Evolutionary conservation across 345 rosid species (phyloP), one percentile per base, ranked within the genome.

Genomic region (Eucalyptus sideroxylon): DNA sequence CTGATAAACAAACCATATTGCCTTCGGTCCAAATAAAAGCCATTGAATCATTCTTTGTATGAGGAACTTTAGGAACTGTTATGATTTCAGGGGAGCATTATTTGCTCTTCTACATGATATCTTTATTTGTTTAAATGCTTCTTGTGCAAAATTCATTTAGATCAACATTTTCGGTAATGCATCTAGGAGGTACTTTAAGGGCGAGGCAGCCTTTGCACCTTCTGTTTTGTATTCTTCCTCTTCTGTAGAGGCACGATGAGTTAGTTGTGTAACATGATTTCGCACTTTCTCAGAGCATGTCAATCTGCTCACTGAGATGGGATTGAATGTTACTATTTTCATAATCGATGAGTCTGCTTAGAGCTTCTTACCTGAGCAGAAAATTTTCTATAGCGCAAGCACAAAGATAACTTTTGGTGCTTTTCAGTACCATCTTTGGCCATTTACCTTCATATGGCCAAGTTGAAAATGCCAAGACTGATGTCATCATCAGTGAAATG

Each of bases 351-450:
- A 31, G 21, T 67, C 80, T 67, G 42, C 40, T 67, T 31, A 16
- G 80, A 0, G 42, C 80, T 0, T 31, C 80, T 67, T 67, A 15
- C 11, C 80, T n/a, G 23, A 67, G 42, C 23, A 0, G 67, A 60
- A 2, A 60, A 60, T 60, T 60, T 26, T 60, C 67, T 26, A 27
- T 60, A 0, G 67, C 67, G 12, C 67, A 0, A 60, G 67, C 67
- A 0, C 67, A 26, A 59, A 59, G 0, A 1, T 1, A 59, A 9
- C n/a, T 27, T 60, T 26, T 60, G 0, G 67, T 60, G n/a, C n/a
- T 0, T 60, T 60, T 26, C 16, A 27, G 67, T 60, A 60, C 67
- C 67, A 26, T 0, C 67, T 60, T 60, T 60, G 67, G n/a, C 67
- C 67, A 31, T 16, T 31, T 31, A 67, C 4, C 42, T 67, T 67